A percentile compares a stretch with the other conserved stretches of the same genome.
phyloP scores from a whole-genome alignment of 2,329 filamentous ascomycete species.

The Talaromyces islandicus region DNA sequence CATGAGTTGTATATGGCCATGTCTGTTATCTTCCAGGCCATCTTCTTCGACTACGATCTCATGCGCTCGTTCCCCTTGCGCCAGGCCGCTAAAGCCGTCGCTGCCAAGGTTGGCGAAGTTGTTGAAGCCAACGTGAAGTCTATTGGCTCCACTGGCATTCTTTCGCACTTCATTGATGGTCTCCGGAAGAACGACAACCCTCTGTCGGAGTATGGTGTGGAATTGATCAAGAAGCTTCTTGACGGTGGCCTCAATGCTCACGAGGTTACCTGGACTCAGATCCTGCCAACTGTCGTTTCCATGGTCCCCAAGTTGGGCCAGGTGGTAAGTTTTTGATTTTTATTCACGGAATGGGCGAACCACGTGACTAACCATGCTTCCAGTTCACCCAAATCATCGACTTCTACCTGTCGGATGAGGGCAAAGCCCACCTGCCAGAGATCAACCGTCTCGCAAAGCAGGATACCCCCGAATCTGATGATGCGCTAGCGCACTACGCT shows the following conservation, averaged over 20 bases:
- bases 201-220: slow-evolving; percentile 58
- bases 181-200: slow-evolving; percentile 48
- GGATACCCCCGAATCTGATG: slow-evolving; percentile 53
- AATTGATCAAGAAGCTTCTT: slow-evolving; percentile 59
- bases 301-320: slow-evolving; percentile 67
- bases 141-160: slow-evolving; percentile 49
- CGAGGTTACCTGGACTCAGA: slow-evolving; percentile 65
- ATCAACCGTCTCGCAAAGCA: slow-evolving; percentile 56
- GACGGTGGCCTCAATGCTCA: slow-evolving; percentile 57
- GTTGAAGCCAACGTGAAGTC: slow-evolving; percentile 62
- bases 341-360: slow-evolving; percentile 14
- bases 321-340: slow-evolving; percentile 46
- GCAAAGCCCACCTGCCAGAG: slow-evolving; percentile 51
- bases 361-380: not conserved
- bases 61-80: slow-evolving; percentile 61
- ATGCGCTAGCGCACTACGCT: slow-evolving; percentile 61
- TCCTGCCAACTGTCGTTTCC: slow-evolving; percentile 61
- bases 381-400: slow-evolving; percentile 68
- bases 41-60: slow-evolving; percentile 63
- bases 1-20: slow-evolving; percentile 56
- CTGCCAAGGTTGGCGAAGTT: slow-evolving; percentile 54
- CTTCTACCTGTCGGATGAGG: slow-evolving; percentile 60
- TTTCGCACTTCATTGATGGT: slow-evolving; percentile 46
- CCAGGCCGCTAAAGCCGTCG: slow-evolving; percentile 52
- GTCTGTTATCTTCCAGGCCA: slow-evolving; percentile 57